phyloP scores from a whole-genome alignment of 352 stramenopile genomes.

The Phytophthora macrochlamydospora region DNA sequence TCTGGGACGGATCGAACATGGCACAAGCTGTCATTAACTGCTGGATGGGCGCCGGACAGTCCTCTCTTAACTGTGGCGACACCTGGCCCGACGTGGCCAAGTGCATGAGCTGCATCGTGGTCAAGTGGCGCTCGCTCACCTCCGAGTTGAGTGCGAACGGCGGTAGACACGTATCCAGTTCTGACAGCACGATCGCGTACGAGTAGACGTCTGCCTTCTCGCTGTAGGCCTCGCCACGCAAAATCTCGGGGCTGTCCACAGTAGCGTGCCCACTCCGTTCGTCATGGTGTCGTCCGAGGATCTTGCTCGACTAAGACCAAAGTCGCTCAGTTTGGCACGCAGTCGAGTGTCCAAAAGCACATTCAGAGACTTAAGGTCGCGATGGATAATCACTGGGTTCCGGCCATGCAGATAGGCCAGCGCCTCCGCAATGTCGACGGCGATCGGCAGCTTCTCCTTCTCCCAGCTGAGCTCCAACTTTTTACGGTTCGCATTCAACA shows the following conservation, averaged over 20 bases:
- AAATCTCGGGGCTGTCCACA: constrained; percentile 71
- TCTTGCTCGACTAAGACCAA: constrained; percentile 57
- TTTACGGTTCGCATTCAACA: constrained; percentile 54
- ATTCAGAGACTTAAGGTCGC: constrained; percentile 75
- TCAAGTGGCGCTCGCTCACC: constrained; percentile 41
- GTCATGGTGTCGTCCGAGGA: constrained; percentile 74
- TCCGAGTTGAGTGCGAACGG: constrained; percentile 62
- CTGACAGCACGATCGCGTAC: constrained; percentile 64
- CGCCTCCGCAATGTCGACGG: constrained; percentile 59
- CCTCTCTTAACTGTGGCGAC: constrained; percentile 37
- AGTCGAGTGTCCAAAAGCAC: constrained; percentile 50
- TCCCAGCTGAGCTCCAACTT: constrained; percentile 35
- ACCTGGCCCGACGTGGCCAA: constrained; percentile 53
- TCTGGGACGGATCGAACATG: constrained; percentile 32
- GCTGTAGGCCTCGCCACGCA: constrained; percentile 57
- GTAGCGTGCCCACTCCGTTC: constrained; percentile 57
- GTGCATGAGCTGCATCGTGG: constrained; percentile 63
- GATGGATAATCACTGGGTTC: constrained; percentile 62
- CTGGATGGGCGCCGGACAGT: constrained; percentile 41
- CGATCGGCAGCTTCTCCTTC: constrained; percentile 63
- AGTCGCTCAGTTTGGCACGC: constrained; percentile 65
- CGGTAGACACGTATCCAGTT: constrained; percentile 62
- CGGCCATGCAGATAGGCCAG: constrained; percentile 70
- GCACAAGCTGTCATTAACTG: constrained; percentile 45
- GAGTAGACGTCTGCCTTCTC: constrained; percentile 72